These are phyloP conservation scores for Cryptococcus sp. DNA, from an alignment of 1,284 basidiomycete genomes.

Conservation along the genomic window DNA sequence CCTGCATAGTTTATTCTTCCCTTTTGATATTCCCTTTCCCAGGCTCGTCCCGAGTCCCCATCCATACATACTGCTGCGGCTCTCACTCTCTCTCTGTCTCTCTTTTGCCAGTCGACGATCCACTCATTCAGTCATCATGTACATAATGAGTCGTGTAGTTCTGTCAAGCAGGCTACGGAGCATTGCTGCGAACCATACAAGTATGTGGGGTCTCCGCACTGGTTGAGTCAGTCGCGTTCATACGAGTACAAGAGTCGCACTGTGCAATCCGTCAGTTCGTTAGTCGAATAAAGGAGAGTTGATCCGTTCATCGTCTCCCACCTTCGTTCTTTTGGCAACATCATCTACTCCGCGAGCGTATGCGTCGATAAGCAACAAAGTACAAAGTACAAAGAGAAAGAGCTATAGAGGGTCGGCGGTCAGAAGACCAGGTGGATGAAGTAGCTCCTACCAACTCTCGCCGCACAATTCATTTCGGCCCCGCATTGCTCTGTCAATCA, in stretches of 20 bases:
- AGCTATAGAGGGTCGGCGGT: too few relatives aligned
- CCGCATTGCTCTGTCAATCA: background rate
- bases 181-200: too few relatives aligned
- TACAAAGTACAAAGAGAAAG: too few relatives aligned
- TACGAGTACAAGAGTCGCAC: background rate
- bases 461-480: background rate
- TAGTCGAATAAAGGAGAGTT: background rate
- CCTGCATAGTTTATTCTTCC: background rate
- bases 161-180: background rate
- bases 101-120: background rate
- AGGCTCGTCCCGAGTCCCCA: too few relatives aligned
- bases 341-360: too few relatives aligned
- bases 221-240: too few relatives aligned
- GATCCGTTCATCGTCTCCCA: background rate
- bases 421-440: background rate
- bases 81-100: background rate
- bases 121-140: slow-evolving; percentile 8
- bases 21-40: background rate
- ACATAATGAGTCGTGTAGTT: slow-evolving; percentile 13
- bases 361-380: too few relatives aligned
- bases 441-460: background rate
- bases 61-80: background rate
- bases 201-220: too few relatives aligned
- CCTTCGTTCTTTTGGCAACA: too few relatives aligned
- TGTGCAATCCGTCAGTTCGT: background rate